These are phyloP conservation scores for Pelargonium fulgidum DNA, from an alignment of 441 rosid genomes.

Conservation along the genomic window DNA sequence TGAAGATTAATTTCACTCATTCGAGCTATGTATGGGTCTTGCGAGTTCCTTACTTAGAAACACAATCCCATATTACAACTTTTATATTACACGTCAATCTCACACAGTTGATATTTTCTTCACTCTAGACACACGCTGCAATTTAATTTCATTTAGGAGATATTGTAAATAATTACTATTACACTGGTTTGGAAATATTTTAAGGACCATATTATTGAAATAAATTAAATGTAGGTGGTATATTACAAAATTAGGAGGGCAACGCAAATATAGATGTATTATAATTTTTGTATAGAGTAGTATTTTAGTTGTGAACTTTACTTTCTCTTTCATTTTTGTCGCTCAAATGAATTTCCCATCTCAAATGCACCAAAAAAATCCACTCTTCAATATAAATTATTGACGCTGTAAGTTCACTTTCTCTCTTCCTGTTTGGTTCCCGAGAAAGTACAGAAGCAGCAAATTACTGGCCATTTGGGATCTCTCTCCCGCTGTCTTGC, in stretches of 20 bases:
- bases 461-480: conserved; percentile 24
- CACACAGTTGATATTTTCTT: too few species aligned
- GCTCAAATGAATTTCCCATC: not conserved
- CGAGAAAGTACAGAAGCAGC: conserved; percentile 24
- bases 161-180: too few species aligned
- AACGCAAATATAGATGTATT: conserved; percentile 30
- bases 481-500: conserved; percentile 38
- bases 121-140: too few species aligned
- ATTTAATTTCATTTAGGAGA: too few species aligned
- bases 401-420: not conserved
- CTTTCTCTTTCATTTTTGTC: conserved; percentile 4
- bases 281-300: conserved; percentile 9
- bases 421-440: conserved; percentile 26
- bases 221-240: too few species aligned
- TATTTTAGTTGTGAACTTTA: not conserved
- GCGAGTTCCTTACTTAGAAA: too few species aligned
- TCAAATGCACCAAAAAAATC: not conserved
- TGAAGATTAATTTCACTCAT: too few species aligned
- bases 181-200: too few species aligned
- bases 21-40: too few species aligned
- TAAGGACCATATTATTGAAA: too few species aligned
- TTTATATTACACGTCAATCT: too few species aligned
- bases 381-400: not conserved
- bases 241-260: not conserved
- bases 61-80: too few species aligned